These are phyloP conservation scores for Basidiobolus heterosporus DNA, from an alignment of 371 early-diverging fungal species.

Conservation along the genomic window DNA sequence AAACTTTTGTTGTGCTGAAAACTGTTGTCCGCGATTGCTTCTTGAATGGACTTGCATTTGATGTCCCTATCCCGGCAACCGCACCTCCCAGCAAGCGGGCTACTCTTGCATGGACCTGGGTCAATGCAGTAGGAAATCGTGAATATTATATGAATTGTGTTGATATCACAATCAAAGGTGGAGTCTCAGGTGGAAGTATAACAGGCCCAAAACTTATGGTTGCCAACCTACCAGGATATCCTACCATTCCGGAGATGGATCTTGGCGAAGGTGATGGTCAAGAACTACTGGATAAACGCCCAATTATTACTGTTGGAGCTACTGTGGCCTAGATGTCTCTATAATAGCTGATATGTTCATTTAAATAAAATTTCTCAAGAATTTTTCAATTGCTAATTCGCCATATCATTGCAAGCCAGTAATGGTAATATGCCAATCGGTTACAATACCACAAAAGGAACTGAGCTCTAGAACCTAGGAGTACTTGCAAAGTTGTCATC, in stretches of 20 bases:
- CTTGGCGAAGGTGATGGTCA: slow-evolving; percentile 16
- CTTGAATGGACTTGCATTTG: not conserved
- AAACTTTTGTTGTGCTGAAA: slow-evolving; percentile 4
- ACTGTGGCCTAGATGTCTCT: not conserved
- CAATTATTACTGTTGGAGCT: slow-evolving; percentile 17
- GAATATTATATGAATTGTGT: slow-evolving; percentile 58
- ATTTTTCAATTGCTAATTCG: no score
- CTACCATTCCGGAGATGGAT: slow-evolving; percentile 24
- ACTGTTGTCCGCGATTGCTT: slow-evolving; percentile 1
- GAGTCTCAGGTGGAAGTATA: slow-evolving; percentile 12
- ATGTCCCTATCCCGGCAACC: slow-evolving; percentile 1
- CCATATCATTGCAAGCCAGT: no score
- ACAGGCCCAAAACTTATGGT: slow-evolving; percentile 28
- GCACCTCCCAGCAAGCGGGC: not conserved
- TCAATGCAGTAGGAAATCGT: slow-evolving; percentile 32
- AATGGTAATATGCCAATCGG: no score
- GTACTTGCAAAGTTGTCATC: no score
- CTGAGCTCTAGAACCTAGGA: no score
- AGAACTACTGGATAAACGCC: slow-evolving; percentile 13
- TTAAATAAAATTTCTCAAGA: no score
- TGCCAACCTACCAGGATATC: slow-evolving; percentile 21
- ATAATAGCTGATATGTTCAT: slow-evolving; percentile 7
- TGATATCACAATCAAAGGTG: slow-evolving; percentile 27
- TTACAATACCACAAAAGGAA: no score
- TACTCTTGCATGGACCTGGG: slow-evolving; percentile 49